These are phyloP conservation scores for Alternaria ventricosa DNA, from an alignment of 2,329 filamentous ascomycete species.

Conservation along the genomic window DNA sequence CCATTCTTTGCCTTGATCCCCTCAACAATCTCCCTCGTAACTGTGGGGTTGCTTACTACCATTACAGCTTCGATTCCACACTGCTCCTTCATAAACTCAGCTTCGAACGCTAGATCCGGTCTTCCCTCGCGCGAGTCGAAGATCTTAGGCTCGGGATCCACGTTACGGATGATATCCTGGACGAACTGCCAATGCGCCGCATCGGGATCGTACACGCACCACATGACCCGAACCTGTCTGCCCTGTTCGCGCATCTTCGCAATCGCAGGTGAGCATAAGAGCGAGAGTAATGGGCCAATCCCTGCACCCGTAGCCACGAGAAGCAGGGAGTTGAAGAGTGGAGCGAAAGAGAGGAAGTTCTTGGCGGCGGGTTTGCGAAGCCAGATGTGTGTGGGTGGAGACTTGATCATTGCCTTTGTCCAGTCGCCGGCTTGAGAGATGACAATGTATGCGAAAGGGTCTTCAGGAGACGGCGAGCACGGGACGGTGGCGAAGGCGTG, in stretches of 20 bases:
- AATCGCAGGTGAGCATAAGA: slow-evolving; percentile 18
- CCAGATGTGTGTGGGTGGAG: slow-evolving; percentile 22
- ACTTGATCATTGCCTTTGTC: slow-evolving; percentile 27
- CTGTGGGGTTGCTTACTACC: slow-evolving; percentile 27
- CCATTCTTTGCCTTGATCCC: slow-evolving; percentile 15
- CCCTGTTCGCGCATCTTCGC: slow-evolving; percentile 8
- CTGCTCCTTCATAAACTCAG: neutral
- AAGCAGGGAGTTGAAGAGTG: slow-evolving; percentile 26
- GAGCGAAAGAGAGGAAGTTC: slow-evolving; percentile 30
- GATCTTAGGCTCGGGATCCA: slow-evolving; percentile 20
- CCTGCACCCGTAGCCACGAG: slow-evolving; percentile 33
- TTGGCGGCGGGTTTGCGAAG: slow-evolving; percentile 20
- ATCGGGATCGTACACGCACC: slow-evolving; percentile 20
- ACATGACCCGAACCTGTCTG: slow-evolving; percentile 19
- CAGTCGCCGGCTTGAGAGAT: slow-evolving; percentile 47
- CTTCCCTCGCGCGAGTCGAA: slow-evolving; percentile 17
- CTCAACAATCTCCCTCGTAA: slow-evolving; percentile 23
- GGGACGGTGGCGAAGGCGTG: slow-evolving; percentile 49
- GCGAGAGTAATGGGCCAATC: slow-evolving; percentile 29
- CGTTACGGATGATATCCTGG: slow-evolving; percentile 10
- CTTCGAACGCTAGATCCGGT: slow-evolving; percentile 23
- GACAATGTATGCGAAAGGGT: slow-evolving; percentile 26
- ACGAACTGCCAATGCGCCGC: slow-evolving; percentile 24
- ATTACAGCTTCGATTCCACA: slow-evolving; percentile 22
- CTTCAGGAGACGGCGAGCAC: neutral